Base-by-base conservation (phyloP, 768 basidiomycete species). In the Ephemerocybe angulata region DNA sequence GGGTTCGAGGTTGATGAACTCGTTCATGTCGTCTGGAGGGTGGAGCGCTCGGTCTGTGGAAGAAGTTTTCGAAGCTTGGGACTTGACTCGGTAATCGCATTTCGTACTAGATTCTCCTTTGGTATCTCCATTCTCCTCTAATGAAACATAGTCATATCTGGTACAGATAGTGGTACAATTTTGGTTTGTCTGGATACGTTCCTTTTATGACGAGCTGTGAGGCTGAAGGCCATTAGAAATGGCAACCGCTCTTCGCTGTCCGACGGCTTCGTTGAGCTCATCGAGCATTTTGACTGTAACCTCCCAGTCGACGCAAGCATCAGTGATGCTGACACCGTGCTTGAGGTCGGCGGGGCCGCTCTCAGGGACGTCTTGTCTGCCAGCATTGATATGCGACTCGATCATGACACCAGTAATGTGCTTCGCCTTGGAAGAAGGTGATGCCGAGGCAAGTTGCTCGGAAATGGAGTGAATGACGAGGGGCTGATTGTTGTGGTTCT, bases 321-420 rank as follows among this genome's bases (percentile, higher is more conserved):
- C 93, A 0, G 93, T 97, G 67, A 96, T 94, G 58, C 85, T 88
- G 52, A 95, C 83, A 51, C 91, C 91, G 54, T 86, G 75, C 69
- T 88, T 91, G 61, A 94, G 79, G 8, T 67, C 80, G 17, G 72
- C 60, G 0, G 88, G 86, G 6, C 93, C 89, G 40, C 74, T 77
- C 2, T 77, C 60, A 2, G 96, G 94, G 13, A 96, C 89, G 61
- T 93, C 89, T 74, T 99, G 96, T 56, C 86, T 77, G 19, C 96
- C 96, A 48, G 86, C 88, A 65, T 90, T 87, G 71, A 99, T 86
- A 70, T 98, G 89, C 12, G 88, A 90, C 74, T 99, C 96, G 67
- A 99, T 83, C 96, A 99, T 98, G 54, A 98, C 93, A 43, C 96
- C 96, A 4, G 91, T 91, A 70, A 99, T 88, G 62, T 79, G 76